Conservation (phyloP, 192 early-diverging fungal species). For the Anaeromyces robustus region DNA sequence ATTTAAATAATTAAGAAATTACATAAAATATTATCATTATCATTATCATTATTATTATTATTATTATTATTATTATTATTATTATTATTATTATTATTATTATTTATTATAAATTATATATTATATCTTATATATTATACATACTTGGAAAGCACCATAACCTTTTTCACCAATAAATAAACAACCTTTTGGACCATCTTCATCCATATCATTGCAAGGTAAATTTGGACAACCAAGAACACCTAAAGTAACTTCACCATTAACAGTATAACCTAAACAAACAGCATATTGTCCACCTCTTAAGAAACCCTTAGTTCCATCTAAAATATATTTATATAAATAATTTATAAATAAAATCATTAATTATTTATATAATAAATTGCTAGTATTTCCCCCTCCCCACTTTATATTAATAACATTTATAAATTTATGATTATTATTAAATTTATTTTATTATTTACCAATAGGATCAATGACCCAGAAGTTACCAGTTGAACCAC, state of each 20-base stretch:
- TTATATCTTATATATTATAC: too few relatives aligned
- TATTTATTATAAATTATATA: too few relatives aligned
- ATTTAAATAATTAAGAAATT: too few relatives aligned
- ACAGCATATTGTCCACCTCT: slow-evolving; percentile 96
- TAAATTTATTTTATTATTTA: slow-evolving; percentile 4
- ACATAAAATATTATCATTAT: too few relatives aligned
- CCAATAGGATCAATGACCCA: slow-evolving; percentile 50
- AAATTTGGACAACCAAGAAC: slow-evolving; percentile 79
- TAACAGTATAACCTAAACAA: slow-evolving; percentile 76
- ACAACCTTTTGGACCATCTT: slow-evolving; percentile 42
- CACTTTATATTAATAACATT: too few relatives aligned
- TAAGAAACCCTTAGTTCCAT: slow-evolving; percentile 98
- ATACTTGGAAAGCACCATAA: slow-evolving; percentile 81
- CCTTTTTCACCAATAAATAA: slow-evolving; percentile 75
- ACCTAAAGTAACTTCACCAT: slow-evolving; percentile 76
- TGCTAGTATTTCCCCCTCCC: too few relatives aligned
- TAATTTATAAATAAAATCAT: too few relatives aligned
- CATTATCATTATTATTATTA: too few relatives aligned
- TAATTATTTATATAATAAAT: too few relatives aligned
- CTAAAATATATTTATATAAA: slow-evolving; percentile 14
- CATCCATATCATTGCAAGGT: slow-evolving; percentile 33
- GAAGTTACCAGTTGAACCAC: slow-evolving; percentile 51
- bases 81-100: too few relatives aligned
- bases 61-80: too few relatives aligned
- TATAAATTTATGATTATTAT: too few relatives aligned